phyloP scores from a whole-genome alignment of 768 basidiomycete species.

The Leucogyrophana mollusca region DNA sequence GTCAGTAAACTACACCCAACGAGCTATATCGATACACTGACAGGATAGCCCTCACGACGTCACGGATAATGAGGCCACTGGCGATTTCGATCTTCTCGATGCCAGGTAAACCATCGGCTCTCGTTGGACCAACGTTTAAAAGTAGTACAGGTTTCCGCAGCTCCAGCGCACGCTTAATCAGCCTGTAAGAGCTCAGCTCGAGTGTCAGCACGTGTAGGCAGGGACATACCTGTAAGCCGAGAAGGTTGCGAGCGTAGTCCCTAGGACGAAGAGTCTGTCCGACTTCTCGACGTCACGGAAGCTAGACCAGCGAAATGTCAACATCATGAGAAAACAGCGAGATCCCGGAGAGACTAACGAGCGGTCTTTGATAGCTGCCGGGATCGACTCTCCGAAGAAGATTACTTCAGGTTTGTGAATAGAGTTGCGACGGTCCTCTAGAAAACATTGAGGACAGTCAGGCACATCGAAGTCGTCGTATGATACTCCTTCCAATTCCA shows the following conservation, averaged over 20 bases:
- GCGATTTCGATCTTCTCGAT: slow-evolving; percentile 80
- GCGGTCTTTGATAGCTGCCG: slow-evolving; percentile 56
- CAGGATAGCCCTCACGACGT: slow-evolving; percentile 61
- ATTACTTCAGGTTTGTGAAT: slow-evolving; percentile 80
- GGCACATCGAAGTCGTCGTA: slow-evolving; percentile 82
- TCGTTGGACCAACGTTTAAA: slow-evolving; percentile 85
- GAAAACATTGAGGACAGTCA: slow-evolving; percentile 65
- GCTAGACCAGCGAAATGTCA: slow-evolving; percentile 32
- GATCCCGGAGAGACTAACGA: slow-evolving; percentile 62
- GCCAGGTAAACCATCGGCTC: slow-evolving; percentile 69
- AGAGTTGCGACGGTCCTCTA: slow-evolving; percentile 53
- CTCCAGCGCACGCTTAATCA: slow-evolving; percentile 78
- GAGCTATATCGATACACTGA: slow-evolving; percentile 36
- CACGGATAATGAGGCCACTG: slow-evolving; percentile 70
- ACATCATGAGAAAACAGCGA: not conserved
- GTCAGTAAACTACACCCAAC: slow-evolving; percentile 5
- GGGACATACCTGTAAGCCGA: slow-evolving; percentile 74
- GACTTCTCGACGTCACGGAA: slow-evolving; percentile 55
- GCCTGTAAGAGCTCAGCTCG: slow-evolving; percentile 35
- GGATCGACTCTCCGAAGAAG: slow-evolving; percentile 91
- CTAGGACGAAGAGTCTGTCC: slow-evolving; percentile 75
- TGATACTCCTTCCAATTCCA: slow-evolving; percentile 75
- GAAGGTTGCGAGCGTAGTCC: slow-evolving; percentile 91
- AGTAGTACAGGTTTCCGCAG: slow-evolving; percentile 75
- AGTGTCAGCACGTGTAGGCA: not conserved